Conservation (phyloP, 2,329 filamentous ascomycete genomes). For the Dothidotthia symphoricarpi region DNA sequence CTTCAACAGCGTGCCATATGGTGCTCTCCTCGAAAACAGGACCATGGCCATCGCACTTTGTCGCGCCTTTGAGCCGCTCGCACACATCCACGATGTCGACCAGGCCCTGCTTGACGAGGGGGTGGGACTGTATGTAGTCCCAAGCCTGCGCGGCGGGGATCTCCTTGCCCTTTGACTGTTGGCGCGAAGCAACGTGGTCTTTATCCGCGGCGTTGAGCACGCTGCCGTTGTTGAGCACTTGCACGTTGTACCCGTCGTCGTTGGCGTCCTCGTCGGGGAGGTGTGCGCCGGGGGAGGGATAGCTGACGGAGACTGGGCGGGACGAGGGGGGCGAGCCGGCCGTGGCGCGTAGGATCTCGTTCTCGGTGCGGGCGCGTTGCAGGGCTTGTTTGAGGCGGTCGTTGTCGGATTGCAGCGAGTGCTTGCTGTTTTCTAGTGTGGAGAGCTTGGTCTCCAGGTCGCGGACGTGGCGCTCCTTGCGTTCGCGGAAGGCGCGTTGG, state of each 20-base stretch:
- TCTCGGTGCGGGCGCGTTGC: slow-evolving; percentile 82
- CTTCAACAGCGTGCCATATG: slow-evolving; percentile 71
- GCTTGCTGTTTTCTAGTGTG: slow-evolving; percentile 70
- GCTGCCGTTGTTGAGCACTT: slow-evolving; percentile 28
- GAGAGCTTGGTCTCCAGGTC: slow-evolving; percentile 86
- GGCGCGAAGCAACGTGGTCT: slow-evolving; percentile 24
- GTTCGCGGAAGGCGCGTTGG: slow-evolving; percentile 92
- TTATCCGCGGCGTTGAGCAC: slow-evolving; percentile 34
- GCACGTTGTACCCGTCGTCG: slow-evolving; percentile 31
- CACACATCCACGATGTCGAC: slow-evolving; percentile 81
- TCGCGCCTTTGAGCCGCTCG: slow-evolving; percentile 70
- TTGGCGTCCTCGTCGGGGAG: slow-evolving; percentile 22
- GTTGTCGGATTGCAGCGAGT: slow-evolving; percentile 75
- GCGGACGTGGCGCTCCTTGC: slow-evolving; percentile 91
- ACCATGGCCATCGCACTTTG: slow-evolving; percentile 79
- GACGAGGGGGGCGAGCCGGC: slow-evolving; percentile 51
- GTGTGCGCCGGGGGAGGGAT: slow-evolving; percentile 40
- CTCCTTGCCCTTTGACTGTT: slow-evolving; percentile 24
- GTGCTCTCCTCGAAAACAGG: slow-evolving; percentile 81
- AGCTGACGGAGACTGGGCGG: slow-evolving; percentile 40
- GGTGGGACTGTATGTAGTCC: slow-evolving; percentile 83
- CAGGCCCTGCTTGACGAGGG: slow-evolving; percentile 70
- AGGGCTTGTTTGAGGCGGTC: slow-evolving; percentile 81
- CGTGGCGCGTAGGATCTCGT: slow-evolving; percentile 86
- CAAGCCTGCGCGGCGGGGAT: slow-evolving; percentile 60